Base-by-base conservation (phyloP, 768 basidiomycete species). In the Xanthoconium stramineum region DNA sequence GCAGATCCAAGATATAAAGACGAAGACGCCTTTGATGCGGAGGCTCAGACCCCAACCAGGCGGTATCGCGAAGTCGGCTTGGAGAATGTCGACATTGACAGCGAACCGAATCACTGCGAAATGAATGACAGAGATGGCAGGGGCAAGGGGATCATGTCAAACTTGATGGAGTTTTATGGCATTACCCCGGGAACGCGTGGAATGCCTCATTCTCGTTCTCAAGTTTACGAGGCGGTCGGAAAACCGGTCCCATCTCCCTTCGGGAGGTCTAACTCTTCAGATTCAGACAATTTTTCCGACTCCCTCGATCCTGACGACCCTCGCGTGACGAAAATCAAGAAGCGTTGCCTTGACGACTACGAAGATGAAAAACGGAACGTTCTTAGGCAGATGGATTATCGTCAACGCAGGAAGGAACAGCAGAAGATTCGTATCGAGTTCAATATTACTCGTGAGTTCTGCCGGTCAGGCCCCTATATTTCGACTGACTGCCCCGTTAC, bases 251-350 rank as follows among this genome's bases (percentile, higher is more conserved):
- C 43, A 17, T 55, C 58, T 36, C 47, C 54, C n/a, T 39, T 61
- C 9, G 32, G 71, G 29, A 75, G 81, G 33, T 58, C 57, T 28
- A 74, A 79, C 57, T 83, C 85, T 36, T 84, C 82, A 28, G 60
- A 62, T 43, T 69, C 68, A 14, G 68, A 68, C 29, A 68, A 73
- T 47, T 69, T 75, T 46, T 83, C 82, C 19, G 81, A 85, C 15
- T 53, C 80, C 9, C 69, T 87, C 38, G 90, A 92, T 65, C 79
- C 82, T 17, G 87, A 91, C 60, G 89, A 91, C 69, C 88, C 88
- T 48, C 76, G 79, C 42, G 74, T 89, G 24, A 89, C 85, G 43
- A 86, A 85, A 6, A 69, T 79, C 32, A 76, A 70, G 60, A 76
- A 75, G 50, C 72, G 73, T 56, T 75, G 76, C 53, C 72, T 81